A percentile compares a stretch with the other conserved stretches of the same genome.
phyloP scores from a whole-genome alignment of 1,284 basidiomycete genomes.

The Cutaneotrichosporon sp. region DNA sequence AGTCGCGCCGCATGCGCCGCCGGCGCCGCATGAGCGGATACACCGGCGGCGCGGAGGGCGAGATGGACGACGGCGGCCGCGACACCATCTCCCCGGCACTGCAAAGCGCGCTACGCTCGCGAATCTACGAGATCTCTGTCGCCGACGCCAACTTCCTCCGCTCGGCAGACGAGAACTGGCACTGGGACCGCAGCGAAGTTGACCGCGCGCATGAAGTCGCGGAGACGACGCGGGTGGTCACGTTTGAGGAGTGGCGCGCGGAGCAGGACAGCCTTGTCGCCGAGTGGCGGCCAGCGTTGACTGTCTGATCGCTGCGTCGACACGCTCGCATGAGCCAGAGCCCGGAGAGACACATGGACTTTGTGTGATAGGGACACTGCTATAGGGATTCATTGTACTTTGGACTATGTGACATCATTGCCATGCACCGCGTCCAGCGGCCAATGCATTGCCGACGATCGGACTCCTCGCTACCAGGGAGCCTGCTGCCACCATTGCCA shows the following conservation, averaged over 20 bases:
- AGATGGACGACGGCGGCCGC: background rate
- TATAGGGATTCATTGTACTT: too few relatives aligned
- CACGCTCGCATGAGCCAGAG: too few relatives aligned
- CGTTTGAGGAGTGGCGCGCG: background rate
- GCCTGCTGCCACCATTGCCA: too few relatives aligned
- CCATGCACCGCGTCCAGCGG: too few relatives aligned
- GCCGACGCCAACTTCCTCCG: background rate
- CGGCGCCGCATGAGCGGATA: background rate
- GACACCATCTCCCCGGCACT: background rate
- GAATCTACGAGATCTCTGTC: background rate
- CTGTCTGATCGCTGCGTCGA: background rate
- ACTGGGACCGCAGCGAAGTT: background rate
- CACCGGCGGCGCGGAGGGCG: background rate
- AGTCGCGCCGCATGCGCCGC: background rate
- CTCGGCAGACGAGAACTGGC: background rate
- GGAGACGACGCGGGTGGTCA: background rate
- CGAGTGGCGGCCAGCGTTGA: background rate
- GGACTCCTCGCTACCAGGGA: too few relatives aligned
- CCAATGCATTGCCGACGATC: too few relatives aligned
- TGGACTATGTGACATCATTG: too few relatives aligned
- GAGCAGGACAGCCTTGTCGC: background rate
- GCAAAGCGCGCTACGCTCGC: background rate
- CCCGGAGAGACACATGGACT: too few relatives aligned
- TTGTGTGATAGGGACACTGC: too few relatives aligned
- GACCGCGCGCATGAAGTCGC: background rate